Evolutionary conservation across 2,329 filamentous ascomycete species (phyloP), one percentile per base, ranked within the genome.

Genomic region (Botrytis tulipae): DNA sequence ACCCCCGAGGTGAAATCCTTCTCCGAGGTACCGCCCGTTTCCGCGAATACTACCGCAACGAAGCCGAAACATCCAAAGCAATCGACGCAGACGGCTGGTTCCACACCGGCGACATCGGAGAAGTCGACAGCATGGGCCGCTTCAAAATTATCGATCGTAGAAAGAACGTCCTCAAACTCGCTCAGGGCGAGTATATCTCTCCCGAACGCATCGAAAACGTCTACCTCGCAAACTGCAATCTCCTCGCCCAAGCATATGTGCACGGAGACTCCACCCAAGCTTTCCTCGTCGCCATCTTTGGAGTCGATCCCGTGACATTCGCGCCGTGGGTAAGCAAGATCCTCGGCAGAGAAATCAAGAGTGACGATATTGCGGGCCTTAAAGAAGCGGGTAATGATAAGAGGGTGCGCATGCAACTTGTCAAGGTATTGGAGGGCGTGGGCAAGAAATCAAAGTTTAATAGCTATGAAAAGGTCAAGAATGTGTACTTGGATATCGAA

Each of bases 161-260:
- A 84, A 99, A 99, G 92, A 98, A 98, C 84, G 93, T 99, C n/a
- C 90, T 99, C 81, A 99, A 99, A 88, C 89, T 99, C 73, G 91
- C 95, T 0, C 96, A 99, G 83, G 96, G 96, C 82, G 96, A 99
- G 85, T 99, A 99, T 84, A 94, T 99, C 80, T 97, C 95, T 1
- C 96, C 96, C 22, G 96, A 99, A 85, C 93, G 95, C 73, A 93
- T 99, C 80, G 96, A 99, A 86, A 98, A 97, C 82, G 92, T 97
- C 51, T 97, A 95, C 82, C 86, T 97, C 76, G 93, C 92, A 76
- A 94, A 92, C 84, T 91, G 91, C 76, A 91, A 89, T 76, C 90
- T 95, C 78, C 84, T 98, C 40, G 88, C 90, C 35, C 92, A 92
- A 80, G 94, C 91, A 4, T 98, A 93, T 81, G 93, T 98, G 40